Evolutionary conservation across 1,284 basidiomycete genomes (phyloP).

Genomic region (Apiotrichum veenhuisii): DNA sequence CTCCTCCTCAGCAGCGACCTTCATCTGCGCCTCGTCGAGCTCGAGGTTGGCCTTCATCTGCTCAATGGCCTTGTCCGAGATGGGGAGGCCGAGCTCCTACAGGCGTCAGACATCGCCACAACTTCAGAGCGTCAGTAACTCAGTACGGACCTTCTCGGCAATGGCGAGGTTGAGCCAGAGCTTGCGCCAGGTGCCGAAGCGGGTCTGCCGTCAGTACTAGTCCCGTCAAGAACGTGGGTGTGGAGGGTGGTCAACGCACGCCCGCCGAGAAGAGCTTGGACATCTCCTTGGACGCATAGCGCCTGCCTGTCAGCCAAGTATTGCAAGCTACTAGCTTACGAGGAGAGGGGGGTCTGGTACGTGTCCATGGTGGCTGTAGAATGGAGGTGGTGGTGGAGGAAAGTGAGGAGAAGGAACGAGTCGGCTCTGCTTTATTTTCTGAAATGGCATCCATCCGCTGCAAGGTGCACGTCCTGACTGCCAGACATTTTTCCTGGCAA

Average conservation of each 20-base stretch:
- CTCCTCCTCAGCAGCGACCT: slow-evolving; percentile 87
- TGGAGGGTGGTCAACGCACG: too few species aligned
- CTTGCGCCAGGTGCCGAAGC: slow-evolving; percentile 94
- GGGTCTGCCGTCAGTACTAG: slow-evolving; percentile 59
- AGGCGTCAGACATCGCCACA: slow-evolving; percentile 5
- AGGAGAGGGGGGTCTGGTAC: slow-evolving; percentile 55
- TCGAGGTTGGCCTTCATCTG: slow-evolving; percentile 93
- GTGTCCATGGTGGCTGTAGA: slow-evolving; percentile 45
- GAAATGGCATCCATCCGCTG: too few species aligned
- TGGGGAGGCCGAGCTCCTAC: slow-evolving; percentile 78
- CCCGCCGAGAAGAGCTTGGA: slow-evolving; percentile 88
- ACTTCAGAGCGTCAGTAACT: neutral
- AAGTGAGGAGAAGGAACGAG: neutral
- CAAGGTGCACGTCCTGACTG: too few species aligned
- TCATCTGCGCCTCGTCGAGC: slow-evolving; percentile 85
- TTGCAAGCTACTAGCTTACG: slow-evolving; percentile 32
- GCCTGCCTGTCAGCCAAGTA: slow-evolving; percentile 55
- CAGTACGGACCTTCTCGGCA: slow-evolving; percentile 70
- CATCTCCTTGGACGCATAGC: slow-evolving; percentile 99
- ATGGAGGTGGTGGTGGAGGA: neutral
- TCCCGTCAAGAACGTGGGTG: slow-evolving; percentile 25
- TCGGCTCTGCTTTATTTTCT: too few species aligned
- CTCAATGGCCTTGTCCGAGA: slow-evolving; percentile 83
- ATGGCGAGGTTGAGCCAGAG: slow-evolving; percentile 96
- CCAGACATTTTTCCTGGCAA: too few species aligned